A percentile compares a stretch with the other conserved stretches of the same genome.
Evolutionary conservation across 2,329 filamentous ascomycete species (phyloP).

Genomic region (Neopestalotiopsis rosae): DNA sequence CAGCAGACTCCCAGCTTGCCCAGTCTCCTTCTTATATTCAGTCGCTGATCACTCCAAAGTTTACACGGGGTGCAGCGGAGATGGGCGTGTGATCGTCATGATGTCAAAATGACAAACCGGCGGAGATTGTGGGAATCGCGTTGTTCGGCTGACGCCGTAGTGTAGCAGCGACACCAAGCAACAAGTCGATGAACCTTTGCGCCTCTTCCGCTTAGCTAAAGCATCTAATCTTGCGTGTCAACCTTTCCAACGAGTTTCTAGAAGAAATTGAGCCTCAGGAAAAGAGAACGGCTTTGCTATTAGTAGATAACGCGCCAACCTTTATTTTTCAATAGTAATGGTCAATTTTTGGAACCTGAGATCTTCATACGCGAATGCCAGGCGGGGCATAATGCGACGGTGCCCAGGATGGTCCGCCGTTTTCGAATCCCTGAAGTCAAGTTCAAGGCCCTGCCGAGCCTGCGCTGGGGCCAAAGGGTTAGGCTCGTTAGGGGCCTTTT

Average conservation of each 20-base stretch:
- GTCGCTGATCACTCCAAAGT: not conserved
- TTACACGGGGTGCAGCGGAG: not conserved
- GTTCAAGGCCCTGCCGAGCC: not conserved
- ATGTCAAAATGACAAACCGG: slow-evolving; percentile 1
- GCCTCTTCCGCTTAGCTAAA: not conserved
- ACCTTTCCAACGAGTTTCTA: not conserved
- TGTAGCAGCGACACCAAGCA: not conserved
- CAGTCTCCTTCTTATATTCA: not conserved
- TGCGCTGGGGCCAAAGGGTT: not conserved
- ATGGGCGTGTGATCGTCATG: not conserved
- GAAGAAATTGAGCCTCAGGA: not conserved
- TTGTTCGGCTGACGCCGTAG: not conserved
- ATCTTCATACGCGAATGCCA: not conserved
- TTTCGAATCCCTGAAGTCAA: not conserved
- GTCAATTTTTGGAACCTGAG: not conserved
- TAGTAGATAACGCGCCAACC: not conserved
- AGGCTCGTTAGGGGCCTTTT: too few species aligned
- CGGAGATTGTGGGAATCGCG: not conserved
- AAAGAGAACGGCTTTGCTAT: not conserved
- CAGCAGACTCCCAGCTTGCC: not conserved
- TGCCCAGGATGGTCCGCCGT: not conserved
- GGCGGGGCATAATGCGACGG: not conserved
- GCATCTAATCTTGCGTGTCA: too few species aligned
- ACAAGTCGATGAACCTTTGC: slow-evolving; percentile 1
- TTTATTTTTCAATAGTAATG: not conserved